These are phyloP conservation scores for Epichloe bromicola DNA, from an alignment of 2,329 filamentous ascomycete species.

Conservation along the genomic window DNA sequence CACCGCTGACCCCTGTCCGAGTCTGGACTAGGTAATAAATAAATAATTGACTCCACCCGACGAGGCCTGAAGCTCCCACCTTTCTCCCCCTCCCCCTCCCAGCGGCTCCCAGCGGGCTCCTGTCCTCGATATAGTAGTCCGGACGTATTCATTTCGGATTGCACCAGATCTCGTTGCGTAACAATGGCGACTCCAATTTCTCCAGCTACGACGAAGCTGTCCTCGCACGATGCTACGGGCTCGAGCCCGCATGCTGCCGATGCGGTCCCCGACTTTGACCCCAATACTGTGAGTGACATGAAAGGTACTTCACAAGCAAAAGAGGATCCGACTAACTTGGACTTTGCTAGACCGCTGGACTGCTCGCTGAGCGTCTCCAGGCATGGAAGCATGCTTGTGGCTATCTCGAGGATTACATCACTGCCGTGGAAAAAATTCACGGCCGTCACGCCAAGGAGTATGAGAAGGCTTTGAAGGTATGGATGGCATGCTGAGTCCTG, in stretches of 20 bases:
- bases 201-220: slow-evolving; percentile 21
- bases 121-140: neutral
- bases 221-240: slow-evolving; percentile 34
- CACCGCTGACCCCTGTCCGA: slow-evolving; percentile 1
- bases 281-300: slow-evolving; percentile 36
- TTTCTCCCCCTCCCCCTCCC: neutral
- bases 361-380: slow-evolving; percentile 76
- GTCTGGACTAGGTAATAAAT: neutral
- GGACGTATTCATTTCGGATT: neutral
- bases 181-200: slow-evolving; percentile 18
- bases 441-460: slow-evolving; percentile 84
- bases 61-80: neutral
- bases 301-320: neutral
- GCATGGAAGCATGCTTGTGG: slow-evolving; percentile 93
- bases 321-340: neutral
- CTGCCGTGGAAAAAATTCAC: slow-evolving; percentile 74
- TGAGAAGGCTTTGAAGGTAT: slow-evolving; percentile 77
- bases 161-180: neutral
- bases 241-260: slow-evolving; percentile 39
- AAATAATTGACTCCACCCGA: slow-evolving; percentile 1
- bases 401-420: slow-evolving; percentile 84
- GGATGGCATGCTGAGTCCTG: neutral
- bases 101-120: neutral
- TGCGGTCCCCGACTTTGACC: slow-evolving; percentile 44
- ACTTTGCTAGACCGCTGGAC: slow-evolving; percentile 50